These are phyloP conservation scores for Lentinula lateritia DNA, from an alignment of 768 basidiomycete species.

Conservation along the genomic window DNA sequence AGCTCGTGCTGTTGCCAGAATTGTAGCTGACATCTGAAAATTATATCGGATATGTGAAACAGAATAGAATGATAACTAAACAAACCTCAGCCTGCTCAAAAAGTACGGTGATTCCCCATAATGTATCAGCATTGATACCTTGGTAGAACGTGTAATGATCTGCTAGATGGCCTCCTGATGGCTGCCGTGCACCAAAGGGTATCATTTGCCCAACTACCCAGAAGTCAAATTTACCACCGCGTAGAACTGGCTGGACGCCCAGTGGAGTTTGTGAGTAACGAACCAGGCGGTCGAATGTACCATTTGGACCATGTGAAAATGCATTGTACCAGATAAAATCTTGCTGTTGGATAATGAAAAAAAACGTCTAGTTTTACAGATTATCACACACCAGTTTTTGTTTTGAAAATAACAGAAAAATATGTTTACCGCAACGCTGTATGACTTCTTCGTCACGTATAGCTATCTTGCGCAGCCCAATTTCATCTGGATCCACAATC, in stretches of 20 bases:
- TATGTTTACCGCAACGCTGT: not conserved
- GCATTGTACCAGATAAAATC: slow-evolving; percentile 2
- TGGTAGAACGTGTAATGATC: not conserved
- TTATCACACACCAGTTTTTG: not conserved
- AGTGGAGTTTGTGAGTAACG: not conserved
- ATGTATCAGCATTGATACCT: not conserved
- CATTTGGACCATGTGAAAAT: not conserved
- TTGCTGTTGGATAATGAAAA: not conserved
- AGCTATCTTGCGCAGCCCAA: not conserved
- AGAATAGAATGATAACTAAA: not conserved
- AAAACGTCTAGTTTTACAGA: no score
- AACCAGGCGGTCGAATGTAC: not conserved
- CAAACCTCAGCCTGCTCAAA: slow-evolving; percentile 2
- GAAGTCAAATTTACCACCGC: not conserved
- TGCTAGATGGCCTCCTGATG: not conserved
- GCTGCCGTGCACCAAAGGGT: not conserved
- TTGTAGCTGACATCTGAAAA: not conserved
- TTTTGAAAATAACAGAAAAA: not conserved
- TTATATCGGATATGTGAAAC: not conserved
- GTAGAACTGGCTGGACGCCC: not conserved
- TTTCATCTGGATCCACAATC: not conserved
- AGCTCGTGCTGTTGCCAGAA: not conserved
- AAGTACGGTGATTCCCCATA: not conserved
- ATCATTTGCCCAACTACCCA: not conserved
- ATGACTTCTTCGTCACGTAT: not conserved